These are phyloP conservation scores for Dorcoceras hygrometricum DNA, from an alignment of 257 asterid genomes.

Conservation along the genomic window DNA sequence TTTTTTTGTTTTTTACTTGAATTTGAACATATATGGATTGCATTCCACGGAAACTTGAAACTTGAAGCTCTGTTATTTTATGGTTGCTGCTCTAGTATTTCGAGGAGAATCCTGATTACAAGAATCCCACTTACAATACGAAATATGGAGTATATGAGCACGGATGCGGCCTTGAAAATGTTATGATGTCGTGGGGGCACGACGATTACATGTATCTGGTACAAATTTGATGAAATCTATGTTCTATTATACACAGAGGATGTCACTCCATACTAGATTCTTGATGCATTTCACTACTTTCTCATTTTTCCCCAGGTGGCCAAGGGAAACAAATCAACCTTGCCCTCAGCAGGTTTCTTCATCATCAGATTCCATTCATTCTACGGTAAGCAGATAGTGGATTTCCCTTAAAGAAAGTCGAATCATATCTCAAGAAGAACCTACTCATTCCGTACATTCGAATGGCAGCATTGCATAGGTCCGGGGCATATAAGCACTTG, in stretches of 20 bases:
- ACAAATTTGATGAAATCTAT: not conserved
- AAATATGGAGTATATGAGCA: conserved; percentile 61
- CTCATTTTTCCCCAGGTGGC: conserved; percentile 69
- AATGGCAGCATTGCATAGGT: conserved; percentile 59
- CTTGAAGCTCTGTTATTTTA: not conserved
- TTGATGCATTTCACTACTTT: not conserved
- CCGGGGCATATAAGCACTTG: conserved; percentile 66
- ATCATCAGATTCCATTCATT: conserved; percentile 83
- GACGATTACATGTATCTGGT: conserved; percentile 95
- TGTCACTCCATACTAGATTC: not conserved
- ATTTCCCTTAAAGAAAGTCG: no score
- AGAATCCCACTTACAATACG: conserved; percentile 49
- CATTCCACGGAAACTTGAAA: not conserved
- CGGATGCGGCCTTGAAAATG: conserved; percentile 76
- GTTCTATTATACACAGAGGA: no score
- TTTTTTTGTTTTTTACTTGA: not conserved
- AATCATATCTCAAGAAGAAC: not conserved
- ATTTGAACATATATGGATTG: not conserved
- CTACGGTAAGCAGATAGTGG: conserved; percentile 39
- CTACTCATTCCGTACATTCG: not conserved
- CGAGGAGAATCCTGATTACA: conserved; percentile 57
- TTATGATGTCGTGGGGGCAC: conserved; percentile 91
- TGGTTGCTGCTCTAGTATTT: conserved; percentile 45
- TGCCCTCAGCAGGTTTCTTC: conserved; percentile 80
- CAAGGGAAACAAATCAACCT: conserved; percentile 59